Evolutionary conservation across 2,329 filamentous ascomycete genomes (phyloP), one percentile per base, ranked within the genome.

Genomic region (Apiospora koreana): DNA sequence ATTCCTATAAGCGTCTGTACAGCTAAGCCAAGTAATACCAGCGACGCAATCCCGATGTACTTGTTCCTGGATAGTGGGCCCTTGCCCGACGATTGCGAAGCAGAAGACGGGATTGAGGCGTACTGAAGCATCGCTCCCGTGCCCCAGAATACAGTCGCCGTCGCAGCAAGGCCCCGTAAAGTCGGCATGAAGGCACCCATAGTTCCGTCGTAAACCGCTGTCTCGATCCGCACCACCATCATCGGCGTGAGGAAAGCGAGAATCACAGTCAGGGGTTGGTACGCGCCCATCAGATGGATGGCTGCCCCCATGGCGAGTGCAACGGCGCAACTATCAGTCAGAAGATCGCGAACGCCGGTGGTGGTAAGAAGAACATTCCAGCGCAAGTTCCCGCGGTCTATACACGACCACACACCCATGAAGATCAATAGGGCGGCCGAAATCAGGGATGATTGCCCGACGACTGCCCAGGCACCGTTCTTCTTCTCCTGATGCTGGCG

Each of bases 301-400:
- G 73, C 73, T 7, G 75, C 78, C 18, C 78, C n/a, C 2, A 81
- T 64, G 8, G 67, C 74, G 8, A 71, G 23, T 6, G 75, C 71
- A 6, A 76, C 76, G 3, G 75, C 67, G 2, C 74, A 65, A 41
- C 79, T 78, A 64, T 82, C 79, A 18, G 77, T 10, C 18, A 78
- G 31, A 7, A 82, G 72, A 35, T 81, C 79, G 9, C 76, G 71
- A 1, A 77, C 58, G 3, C 74, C 77, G 6, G 79, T 73, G 42
- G 72, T 72, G 38, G 74, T 72, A 16, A 81, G 76, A 0, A 72
- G 70, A n/a, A 82, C 65, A 21, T 79, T 79, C 75, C 78, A 76
- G n/a, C 74, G 68, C 14, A 77, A 74, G 68, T 79, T 77, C 31
- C 71, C 70, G 41, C 67, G 70, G 54, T 79, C 75, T n/a, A 78